phyloP scores from a whole-genome alignment of 352 stramenopile genomes.

The Phytophthora palmivora region DNA sequence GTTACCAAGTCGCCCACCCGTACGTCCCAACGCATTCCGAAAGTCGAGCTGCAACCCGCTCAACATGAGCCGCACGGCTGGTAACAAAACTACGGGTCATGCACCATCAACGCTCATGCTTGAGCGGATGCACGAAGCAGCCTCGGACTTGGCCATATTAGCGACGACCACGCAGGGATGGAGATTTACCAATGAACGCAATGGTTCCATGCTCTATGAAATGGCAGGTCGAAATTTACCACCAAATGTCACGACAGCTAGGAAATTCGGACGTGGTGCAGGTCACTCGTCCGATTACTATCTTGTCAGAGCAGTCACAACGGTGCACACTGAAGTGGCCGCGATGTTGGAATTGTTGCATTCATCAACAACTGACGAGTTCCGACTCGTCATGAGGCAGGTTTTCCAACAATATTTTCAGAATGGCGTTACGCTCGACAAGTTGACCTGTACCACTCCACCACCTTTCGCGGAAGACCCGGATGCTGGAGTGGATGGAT shows the following conservation, averaged over 20 bases:
- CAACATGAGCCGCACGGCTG: slow-evolving; percentile 59
- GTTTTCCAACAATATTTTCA: slow-evolving; percentile 66
- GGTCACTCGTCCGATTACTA: slow-evolving; percentile 70
- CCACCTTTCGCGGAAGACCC: slow-evolving; percentile 51
- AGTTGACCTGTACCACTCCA: slow-evolving; percentile 65
- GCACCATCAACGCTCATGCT: slow-evolving; percentile 70
- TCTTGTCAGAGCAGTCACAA: slow-evolving; percentile 68
- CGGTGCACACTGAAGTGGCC: slow-evolving; percentile 52
- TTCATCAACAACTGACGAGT: slow-evolving; percentile 52
- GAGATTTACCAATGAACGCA: slow-evolving; percentile 59
- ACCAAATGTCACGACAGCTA: slow-evolving; percentile 42
- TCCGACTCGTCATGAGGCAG: slow-evolving; percentile 62
- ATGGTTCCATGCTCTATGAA: slow-evolving; percentile 67
- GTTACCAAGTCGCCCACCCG: slow-evolving; percentile 9
- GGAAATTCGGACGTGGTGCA: slow-evolving; percentile 55
- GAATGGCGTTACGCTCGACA: slow-evolving; percentile 61
- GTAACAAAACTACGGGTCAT: slow-evolving; percentile 55
- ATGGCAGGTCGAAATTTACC: slow-evolving; percentile 61
- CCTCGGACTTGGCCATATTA: slow-evolving; percentile 60
- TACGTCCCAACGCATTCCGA: slow-evolving; percentile 38
- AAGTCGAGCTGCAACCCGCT: slow-evolving; percentile 49
- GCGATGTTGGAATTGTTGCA: slow-evolving; percentile 56
- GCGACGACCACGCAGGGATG: slow-evolving; percentile 52
- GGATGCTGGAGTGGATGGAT: slow-evolving; percentile 32
- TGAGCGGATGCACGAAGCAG: slow-evolving; percentile 64